These are phyloP conservation scores for Thalassia testudinum DNA, from an alignment of 116 monocot genomes.

Conservation along the genomic window DNA sequence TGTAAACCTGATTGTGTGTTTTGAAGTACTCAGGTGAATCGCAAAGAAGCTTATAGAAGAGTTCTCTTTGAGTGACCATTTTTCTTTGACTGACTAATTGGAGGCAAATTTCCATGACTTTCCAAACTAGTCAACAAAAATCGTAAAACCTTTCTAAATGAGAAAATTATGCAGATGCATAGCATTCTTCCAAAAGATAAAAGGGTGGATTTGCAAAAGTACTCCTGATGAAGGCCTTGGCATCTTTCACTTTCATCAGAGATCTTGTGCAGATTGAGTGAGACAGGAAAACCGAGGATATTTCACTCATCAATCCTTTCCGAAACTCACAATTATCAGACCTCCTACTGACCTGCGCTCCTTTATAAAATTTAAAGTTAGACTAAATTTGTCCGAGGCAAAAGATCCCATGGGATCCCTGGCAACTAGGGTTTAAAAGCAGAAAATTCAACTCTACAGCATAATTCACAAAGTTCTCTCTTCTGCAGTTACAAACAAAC, in stretches of 20 bases:
- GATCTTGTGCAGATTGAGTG: constrained; percentile 46
- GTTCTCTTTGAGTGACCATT: constrained; percentile 78
- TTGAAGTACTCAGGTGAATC: constrained; percentile 74
- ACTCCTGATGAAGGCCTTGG: constrained; percentile 84
- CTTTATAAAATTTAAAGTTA: no score
- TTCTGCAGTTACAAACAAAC: no score
- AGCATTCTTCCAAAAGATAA: neutral
- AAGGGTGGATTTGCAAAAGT: neutral
- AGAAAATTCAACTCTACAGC: no score
- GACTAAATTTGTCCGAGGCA: no score
- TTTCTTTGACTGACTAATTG: constrained; percentile 50
- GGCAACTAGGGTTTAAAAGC: no score
- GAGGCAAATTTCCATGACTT: constrained; percentile 74
- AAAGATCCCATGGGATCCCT: no score
- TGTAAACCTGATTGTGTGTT: constrained; percentile 59
- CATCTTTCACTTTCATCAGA: constrained; percentile 30
- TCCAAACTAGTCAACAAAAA: constrained; percentile 50
- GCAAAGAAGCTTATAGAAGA: constrained; percentile 84
- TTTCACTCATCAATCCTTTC: constrained; percentile 45
- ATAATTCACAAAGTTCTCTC: no score
- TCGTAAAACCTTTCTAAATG: neutral
- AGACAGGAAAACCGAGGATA: constrained; percentile 70
- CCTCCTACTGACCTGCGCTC: constrained; percentile 41
- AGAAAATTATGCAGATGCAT: neutral
- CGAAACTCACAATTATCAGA: constrained; percentile 42